These are phyloP conservation scores for Solanum chacoense DNA, from an alignment of 305 asterid species.

Conservation along the genomic window DNA sequence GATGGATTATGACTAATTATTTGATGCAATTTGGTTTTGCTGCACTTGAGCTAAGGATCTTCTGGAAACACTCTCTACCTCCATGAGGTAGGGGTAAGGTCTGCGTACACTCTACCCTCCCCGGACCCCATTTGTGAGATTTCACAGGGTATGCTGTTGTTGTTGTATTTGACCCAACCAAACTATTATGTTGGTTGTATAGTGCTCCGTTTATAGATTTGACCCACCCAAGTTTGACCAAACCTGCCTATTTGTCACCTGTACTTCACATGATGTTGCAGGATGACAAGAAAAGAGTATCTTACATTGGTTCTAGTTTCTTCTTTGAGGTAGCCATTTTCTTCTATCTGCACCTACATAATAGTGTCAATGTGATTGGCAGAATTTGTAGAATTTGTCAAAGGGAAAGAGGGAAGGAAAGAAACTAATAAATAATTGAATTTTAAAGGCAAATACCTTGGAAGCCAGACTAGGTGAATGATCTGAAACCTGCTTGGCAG, in stretches of 20 bases:
- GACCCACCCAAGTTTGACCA: background rate
- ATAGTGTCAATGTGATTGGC: background rate
- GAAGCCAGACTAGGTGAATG: conserved; percentile 26
- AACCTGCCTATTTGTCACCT: background rate
- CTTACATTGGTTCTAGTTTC: conserved; percentile 42
- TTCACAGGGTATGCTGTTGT: background rate
- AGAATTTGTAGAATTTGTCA: background rate
- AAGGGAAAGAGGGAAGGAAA: background rate
- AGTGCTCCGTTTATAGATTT: background rate
- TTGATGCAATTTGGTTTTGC: background rate
- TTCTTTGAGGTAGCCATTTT: conserved; percentile 71
- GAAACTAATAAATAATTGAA: background rate
- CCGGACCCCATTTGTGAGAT: background rate
- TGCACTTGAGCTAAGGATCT: background rate
- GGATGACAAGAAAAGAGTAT: conserved; percentile 9
- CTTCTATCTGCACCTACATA: conserved; percentile 43
- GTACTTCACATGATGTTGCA: background rate
- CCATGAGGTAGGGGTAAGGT: background rate
- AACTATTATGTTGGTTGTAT: background rate
- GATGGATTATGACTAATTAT: background rate
- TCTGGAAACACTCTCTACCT: background rate
- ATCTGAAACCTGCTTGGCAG: conserved; percentile 45
- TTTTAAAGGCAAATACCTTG: conserved; percentile 53
- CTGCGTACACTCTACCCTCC: background rate
- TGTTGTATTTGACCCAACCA: background rate